These are phyloP conservation scores for Chlamydomonas incerta DNA, from an alignment of 139 green algal species.

Conservation along the genomic window DNA sequence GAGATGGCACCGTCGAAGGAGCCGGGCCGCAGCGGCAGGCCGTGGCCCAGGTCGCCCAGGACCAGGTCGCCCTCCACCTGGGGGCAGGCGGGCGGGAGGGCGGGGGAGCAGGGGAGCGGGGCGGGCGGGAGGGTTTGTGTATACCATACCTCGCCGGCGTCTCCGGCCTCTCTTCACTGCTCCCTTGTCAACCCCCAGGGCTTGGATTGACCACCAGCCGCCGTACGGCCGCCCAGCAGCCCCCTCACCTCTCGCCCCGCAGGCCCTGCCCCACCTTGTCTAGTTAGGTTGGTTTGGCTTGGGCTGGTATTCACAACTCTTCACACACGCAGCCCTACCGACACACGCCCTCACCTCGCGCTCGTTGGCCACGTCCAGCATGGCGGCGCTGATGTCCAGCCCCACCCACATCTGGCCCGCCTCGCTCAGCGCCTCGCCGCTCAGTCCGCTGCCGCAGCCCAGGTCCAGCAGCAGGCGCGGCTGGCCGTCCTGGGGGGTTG, in stretches of 20 bases:
- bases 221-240: too few species aligned
- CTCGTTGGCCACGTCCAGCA: constrained; percentile 85
- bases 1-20: constrained; percentile 86
- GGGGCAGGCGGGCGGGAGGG: neutral
- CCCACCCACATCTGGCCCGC: constrained; percentile 88
- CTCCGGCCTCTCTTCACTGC: neutral
- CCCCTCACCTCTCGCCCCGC: too few species aligned
- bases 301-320: too few species aligned
- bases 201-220: too few species aligned
- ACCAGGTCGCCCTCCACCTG: constrained; percentile 85
- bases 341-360: constrained; percentile 59
- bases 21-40: constrained; percentile 79
- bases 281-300: too few species aligned
- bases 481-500: constrained; percentile 79
- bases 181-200: neutral
- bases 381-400: constrained; percentile 86
- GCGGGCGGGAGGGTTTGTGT: neutral
- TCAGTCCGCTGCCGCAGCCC: constrained; percentile 95
- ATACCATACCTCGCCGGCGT: too few species aligned
- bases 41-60: constrained; percentile 86
- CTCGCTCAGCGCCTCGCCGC: constrained; percentile 77
- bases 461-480: constrained; percentile 93
- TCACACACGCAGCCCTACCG: too few species aligned
- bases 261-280: too few species aligned
- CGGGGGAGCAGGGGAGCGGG: neutral